A percentile compares a stretch with the other conserved stretches of the same genome.
Conservation (phyloP, 176 grass and related monocot genomes). For the Alloteropsis semialata region DNA sequence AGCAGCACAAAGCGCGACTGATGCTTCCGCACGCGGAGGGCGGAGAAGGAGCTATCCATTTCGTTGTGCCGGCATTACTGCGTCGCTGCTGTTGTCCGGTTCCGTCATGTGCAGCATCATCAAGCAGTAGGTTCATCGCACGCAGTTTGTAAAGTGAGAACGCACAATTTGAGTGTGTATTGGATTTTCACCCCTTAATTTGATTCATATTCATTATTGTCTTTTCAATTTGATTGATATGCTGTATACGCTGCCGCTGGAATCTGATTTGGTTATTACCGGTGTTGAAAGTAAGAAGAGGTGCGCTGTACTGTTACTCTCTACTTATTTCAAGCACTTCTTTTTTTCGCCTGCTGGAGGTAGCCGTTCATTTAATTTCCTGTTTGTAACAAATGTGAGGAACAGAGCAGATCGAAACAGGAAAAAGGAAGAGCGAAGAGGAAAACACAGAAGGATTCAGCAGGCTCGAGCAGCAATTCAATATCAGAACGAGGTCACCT, state of each 20-base stretch:
- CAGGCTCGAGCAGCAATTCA: too few relatives aligned
- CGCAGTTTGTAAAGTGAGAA: neutral
- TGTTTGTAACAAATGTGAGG: too few relatives aligned
- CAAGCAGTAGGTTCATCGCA: neutral
- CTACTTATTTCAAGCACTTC: neutral
- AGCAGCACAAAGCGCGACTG: slow-evolving; percentile 7
- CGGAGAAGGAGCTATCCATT: neutral
- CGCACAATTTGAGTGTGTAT: too few relatives aligned
- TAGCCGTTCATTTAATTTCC: neutral
- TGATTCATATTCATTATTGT: neutral
- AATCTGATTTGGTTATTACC: neutral
- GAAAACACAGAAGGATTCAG: too few relatives aligned
- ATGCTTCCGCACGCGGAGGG: neutral
- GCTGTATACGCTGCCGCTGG: too few relatives aligned
- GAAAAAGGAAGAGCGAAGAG: too few relatives aligned
- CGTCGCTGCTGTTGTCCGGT: neutral
- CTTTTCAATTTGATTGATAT: too few relatives aligned
- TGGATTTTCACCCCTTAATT: neutral
- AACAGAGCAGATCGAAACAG: too few relatives aligned
- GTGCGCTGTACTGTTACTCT: neutral
- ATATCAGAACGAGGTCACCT: too few relatives aligned
- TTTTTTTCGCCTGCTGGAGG: neutral
- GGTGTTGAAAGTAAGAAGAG: neutral
- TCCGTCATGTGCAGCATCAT: neutral
- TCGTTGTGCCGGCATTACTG: neutral